A percentile compares a stretch with the other conserved stretches of the same genome.
phyloP scores from a whole-genome alignment of 768 basidiomycete species.

The Mycena vulgaris region DNA sequence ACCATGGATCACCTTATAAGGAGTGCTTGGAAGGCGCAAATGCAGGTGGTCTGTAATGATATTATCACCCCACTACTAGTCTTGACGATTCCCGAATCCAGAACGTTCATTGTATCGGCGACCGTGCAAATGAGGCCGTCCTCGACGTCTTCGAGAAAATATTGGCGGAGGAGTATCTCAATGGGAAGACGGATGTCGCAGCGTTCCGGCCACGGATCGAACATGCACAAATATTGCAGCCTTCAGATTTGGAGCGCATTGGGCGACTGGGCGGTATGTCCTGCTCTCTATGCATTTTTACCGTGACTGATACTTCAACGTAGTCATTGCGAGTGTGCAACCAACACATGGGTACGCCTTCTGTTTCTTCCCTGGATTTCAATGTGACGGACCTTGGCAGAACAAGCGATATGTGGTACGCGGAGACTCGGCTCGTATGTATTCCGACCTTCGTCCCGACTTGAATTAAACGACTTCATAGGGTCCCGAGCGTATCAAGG shows the following conservation, averaged over 20 bases:
- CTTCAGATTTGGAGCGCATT: slow-evolving; percentile 77
- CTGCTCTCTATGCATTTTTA: neutral
- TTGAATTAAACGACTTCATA: slow-evolving; percentile 42
- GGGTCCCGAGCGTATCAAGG: slow-evolving; percentile 87
- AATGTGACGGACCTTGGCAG: slow-evolving; percentile 53
- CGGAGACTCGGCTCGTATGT: slow-evolving; percentile 82
- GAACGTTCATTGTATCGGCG: slow-evolving; percentile 93
- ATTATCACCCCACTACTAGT: no score
- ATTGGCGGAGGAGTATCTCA: slow-evolving; percentile 50
- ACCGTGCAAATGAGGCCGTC: slow-evolving; percentile 87
- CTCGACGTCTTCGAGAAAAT: slow-evolving; percentile 88
- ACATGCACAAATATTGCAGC: slow-evolving; percentile 91
- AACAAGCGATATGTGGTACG: slow-evolving; percentile 94
- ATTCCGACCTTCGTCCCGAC: neutral
- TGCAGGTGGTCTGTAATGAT: slow-evolving; percentile 78
- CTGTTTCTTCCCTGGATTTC: neutral
- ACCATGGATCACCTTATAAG: slow-evolving; percentile 68
- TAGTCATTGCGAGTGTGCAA: slow-evolving; percentile 93
- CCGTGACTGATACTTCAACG: neutral
- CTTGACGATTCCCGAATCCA: slow-evolving; percentile 49
- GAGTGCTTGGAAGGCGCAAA: slow-evolving; percentile 79
- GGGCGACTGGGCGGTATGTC: slow-evolving; percentile 80
- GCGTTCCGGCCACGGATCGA: slow-evolving; percentile 86
- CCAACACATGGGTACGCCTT: slow-evolving; percentile 87
- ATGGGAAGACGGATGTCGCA: slow-evolving; percentile 53